Conservation (phyloP, 345 rosid species). For the Brassica incana region DNA sequence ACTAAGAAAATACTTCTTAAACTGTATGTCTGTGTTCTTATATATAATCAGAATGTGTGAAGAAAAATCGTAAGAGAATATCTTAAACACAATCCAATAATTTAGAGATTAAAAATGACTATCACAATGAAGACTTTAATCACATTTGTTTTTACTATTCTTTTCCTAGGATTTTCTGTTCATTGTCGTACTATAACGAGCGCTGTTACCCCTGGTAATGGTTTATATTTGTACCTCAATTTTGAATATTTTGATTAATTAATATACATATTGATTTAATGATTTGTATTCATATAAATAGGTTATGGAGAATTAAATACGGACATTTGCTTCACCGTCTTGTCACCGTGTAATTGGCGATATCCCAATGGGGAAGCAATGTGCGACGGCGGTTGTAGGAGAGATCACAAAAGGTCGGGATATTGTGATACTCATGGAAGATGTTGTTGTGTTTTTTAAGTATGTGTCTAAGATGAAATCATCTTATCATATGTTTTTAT, state of each 20-base stretch:
- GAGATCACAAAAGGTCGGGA: background rate
- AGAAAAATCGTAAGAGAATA: background rate
- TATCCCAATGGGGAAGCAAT: background rate
- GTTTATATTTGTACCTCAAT: background rate
- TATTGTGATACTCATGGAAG: background rate
- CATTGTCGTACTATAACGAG: background rate
- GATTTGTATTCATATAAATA: background rate
- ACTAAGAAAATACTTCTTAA: background rate
- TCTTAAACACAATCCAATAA: background rate
- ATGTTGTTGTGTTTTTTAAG: background rate
- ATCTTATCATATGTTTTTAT: background rate
- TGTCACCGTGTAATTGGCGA: background rate
- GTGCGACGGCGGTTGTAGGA: background rate
- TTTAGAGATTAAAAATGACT: background rate
- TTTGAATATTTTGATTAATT: background rate
- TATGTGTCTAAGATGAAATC: background rate
- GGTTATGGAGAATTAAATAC: background rate
- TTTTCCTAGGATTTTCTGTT: background rate
- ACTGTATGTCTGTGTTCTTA: background rate
- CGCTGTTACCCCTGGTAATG: background rate
- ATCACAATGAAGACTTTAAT: background rate
- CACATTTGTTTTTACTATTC: background rate
- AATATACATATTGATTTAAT: background rate
- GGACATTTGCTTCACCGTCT: background rate
- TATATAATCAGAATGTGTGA: background rate